These are phyloP conservation scores for Calcarisporium arbuscula DNA, from an alignment of 2,329 filamentous ascomycete species.

Conservation along the genomic window DNA sequence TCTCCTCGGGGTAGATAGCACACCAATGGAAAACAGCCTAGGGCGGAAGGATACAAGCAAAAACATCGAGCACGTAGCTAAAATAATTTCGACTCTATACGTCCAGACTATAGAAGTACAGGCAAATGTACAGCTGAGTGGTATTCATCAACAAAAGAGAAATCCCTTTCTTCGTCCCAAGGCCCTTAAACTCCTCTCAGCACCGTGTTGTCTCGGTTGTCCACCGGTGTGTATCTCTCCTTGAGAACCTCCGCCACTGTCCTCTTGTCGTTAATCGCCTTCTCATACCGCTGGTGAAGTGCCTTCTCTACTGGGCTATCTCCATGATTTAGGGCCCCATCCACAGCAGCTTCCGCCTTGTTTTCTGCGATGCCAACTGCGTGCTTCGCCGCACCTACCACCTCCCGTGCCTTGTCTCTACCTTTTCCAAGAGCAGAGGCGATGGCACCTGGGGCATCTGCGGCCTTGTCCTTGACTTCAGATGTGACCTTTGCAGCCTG, in stretches of 20 bases:
- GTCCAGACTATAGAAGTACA: no score
- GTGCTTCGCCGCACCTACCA: slow-evolving; percentile 30
- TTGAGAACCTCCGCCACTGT: slow-evolving; percentile 47
- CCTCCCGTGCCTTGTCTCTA: slow-evolving; percentile 34
- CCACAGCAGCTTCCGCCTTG: slow-evolving; percentile 24
- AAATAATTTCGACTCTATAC: no score
- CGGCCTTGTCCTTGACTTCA: slow-evolving; percentile 20
- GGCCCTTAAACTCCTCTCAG: slow-evolving; percentile 31
- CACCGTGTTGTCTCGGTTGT: slow-evolving; percentile 37
- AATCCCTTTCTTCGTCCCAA: slow-evolving; percentile 5
- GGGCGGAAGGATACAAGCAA: no score
- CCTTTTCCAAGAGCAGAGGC: slow-evolving; percentile 33
- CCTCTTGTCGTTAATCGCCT: slow-evolving; percentile 34
- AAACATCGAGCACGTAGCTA: no score
- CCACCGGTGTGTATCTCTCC: slow-evolving; percentile 48
- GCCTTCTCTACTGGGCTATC: slow-evolving; percentile 40
- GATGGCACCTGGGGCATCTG: slow-evolving; percentile 30
- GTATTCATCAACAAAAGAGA: slow-evolving; percentile 2
- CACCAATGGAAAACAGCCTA: no score
- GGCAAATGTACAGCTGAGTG: no score
- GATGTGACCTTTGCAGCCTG: slow-evolving; percentile 15
- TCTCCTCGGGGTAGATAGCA: no score
- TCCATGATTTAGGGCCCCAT: slow-evolving; percentile 16
- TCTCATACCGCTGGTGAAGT: slow-evolving; percentile 45
- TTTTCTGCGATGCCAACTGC: slow-evolving; percentile 28